A percentile compares a stretch with the other conserved stretches of the same genome.
Evolutionary conservation across 1,284 basidiomycete species (phyloP).

Genomic region (Irpex rosettiformis): DNA sequence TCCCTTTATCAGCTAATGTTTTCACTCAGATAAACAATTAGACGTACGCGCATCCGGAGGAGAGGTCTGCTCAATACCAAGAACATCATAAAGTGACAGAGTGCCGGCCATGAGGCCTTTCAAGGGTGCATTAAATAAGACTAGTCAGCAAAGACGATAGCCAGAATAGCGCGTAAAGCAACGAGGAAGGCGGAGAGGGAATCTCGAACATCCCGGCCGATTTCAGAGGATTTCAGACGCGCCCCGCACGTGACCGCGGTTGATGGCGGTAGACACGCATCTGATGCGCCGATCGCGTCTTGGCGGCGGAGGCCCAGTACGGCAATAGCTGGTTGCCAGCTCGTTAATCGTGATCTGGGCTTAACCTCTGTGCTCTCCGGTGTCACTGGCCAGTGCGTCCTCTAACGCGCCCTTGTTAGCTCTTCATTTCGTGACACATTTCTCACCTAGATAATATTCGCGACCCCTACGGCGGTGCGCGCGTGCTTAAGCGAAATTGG

Average conservation of each 20-base stretch:
- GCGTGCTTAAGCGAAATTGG: background rate
- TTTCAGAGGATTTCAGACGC: background rate
- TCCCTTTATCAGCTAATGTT: background rate
- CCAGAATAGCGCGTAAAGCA: conserved; percentile 10
- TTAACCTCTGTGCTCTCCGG: no score
- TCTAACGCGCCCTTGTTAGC: background rate
- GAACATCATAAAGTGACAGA: conserved; percentile 29
- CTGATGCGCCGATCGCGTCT: conserved; percentile 1
- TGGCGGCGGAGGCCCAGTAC: background rate
- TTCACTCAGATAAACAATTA: background rate
- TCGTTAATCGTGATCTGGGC: no score
- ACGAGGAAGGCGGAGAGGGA: conserved; percentile 8
- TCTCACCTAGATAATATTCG: background rate
- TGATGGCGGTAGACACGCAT: background rate
- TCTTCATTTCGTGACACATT: no score
- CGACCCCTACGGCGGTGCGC: background rate
- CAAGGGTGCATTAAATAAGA: conserved; percentile 17
- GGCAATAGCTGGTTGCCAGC: background rate
- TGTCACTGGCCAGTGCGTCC: background rate
- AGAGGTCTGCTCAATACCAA: conserved; percentile 28
- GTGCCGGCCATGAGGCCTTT: conserved; percentile 26
- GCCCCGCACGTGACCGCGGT: conserved; percentile 8
- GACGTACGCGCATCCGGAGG: conserved; percentile 29
- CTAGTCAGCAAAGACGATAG: conserved; percentile 12
- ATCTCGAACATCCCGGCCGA: conserved; percentile 6